Percentiles rank a stretch among this genome's conserved stretches.
Conservation (phyloP, 139 green algal species). For the Raphidocelis subcapitata region DNA sequence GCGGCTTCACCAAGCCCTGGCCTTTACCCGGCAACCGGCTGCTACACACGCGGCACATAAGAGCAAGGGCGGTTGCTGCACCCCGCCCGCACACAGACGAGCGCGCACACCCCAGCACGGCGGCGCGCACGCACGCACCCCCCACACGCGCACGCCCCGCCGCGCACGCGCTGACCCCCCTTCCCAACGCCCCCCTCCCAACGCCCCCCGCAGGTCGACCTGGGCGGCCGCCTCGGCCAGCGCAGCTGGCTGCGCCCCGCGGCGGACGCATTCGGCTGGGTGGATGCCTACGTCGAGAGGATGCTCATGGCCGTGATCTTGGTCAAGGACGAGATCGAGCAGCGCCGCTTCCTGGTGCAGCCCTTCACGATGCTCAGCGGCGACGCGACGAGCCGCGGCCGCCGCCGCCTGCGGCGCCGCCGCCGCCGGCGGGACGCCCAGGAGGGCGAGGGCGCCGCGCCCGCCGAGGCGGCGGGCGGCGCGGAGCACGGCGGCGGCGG, state of each 20-base stretch:
- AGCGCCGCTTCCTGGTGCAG: constrained; percentile 48
- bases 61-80: no score
- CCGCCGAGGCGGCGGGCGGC: not conserved
- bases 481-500: constrained; percentile 5
- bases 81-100: no score
- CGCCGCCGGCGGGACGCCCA: no score
- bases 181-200: no score
- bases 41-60: no score
- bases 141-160: no score
- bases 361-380: constrained; percentile 35
- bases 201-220: constrained; percentile 42
- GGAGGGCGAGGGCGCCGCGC: not conserved
- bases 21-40: no score
- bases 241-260: constrained; percentile 37
- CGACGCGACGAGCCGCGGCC: not conserved
- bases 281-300: constrained; percentile 54
- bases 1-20: not conserved
- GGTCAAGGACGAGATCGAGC: constrained; percentile 52
- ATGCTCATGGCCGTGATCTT: constrained; percentile 59
- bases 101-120: no score
- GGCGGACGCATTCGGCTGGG: constrained; percentile 36
- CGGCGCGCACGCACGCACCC: no score
- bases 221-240: constrained; percentile 43
- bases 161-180: no score
- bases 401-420: not conserved